Base-by-base conservation (phyloP, 139 green algal species). In the Nannochloris sp. region DNA sequence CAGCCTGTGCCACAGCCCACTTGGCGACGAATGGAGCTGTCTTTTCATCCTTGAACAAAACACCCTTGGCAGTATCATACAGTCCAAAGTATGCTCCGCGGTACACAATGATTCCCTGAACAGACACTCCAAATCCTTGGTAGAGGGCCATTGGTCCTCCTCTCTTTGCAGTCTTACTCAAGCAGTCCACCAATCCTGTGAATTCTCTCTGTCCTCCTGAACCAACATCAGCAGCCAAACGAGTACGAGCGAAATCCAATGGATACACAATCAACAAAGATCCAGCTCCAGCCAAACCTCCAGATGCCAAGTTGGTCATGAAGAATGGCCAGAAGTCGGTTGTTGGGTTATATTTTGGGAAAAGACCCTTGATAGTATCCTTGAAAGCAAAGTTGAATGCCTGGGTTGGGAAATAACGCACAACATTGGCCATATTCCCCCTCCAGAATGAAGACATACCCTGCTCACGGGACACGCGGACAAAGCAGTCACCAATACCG, bases 331-430 rank as follows among this genome's bases (percentile, higher is more conserved):
- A 95, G 86, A 95, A 95, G 75, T 91, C 89, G 46, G 88, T 87
- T 63, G 85, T 85, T 65, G 88, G 81, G 76, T 87, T 94, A 80
- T 95, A 96, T 62, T 79, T 85, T 65, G 86, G 87, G 77, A 99
- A 97, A 66, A 97, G 67, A 65, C 69, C 81, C 88, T 99, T 99
- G 87, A 97, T 96, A 62, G 93, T 96, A 81, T 98, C 91, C 89
- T 98, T 99, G 87, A 99, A 98, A 28, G 93, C 93, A 76, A 99
- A 98, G 90, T 99, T 99, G 72, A 98, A 93, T 20, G 94, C 92
- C 77, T 92, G 81, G 26, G 84, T 91, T 49, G 79, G 91, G 89
- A 95, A 94, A 84, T 96, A 95, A 14, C 90, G 81, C 44, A 98
- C 82, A 17, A 98, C 87, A 69, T 97, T 97, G 63, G 91, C 91